These are phyloP conservation scores for Eruca vesicaria DNA, from an alignment of 441 rosid genomes.

Conservation along the genomic window DNA sequence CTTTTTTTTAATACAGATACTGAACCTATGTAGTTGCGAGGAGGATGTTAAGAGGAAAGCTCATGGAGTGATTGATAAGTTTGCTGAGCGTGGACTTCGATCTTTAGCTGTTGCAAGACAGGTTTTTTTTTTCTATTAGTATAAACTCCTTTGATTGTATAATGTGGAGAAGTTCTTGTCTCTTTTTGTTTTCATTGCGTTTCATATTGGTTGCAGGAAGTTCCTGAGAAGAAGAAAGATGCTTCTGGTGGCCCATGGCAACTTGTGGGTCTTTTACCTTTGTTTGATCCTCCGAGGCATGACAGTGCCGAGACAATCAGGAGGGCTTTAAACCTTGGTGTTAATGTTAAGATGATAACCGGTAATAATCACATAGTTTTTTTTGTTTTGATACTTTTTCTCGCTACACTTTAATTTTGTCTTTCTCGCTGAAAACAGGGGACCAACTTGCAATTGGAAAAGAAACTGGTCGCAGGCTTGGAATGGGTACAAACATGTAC, in stretches of 20 bases:
- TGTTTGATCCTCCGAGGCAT: conserved; percentile 94
- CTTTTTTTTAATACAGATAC: conserved; percentile 41
- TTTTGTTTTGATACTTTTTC: not conserved
- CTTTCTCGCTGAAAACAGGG: conserved; percentile 41
- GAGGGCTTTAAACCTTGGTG: conserved; percentile 86
- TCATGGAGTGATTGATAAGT: conserved; percentile 74
- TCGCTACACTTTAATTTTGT: not conserved
- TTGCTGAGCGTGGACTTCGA: conserved; percentile 87
- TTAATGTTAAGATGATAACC: conserved; percentile 90
- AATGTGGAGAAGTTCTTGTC: not conserved
- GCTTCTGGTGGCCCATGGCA: conserved; percentile 79
- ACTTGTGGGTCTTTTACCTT: conserved; percentile 71
- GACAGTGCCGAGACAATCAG: conserved; percentile 92
- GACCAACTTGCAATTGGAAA: conserved; percentile 91
- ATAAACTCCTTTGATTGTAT: not conserved
- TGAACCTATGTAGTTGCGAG: conserved; percentile 64
- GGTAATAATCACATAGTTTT: conserved; percentile 40
- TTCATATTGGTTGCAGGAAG: conserved; percentile 50
- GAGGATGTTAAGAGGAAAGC: conserved; percentile 71
- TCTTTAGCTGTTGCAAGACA: conserved; percentile 90
- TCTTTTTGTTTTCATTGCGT: not conserved
- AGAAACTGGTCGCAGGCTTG: conserved; percentile 92
- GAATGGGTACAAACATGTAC: conserved; percentile 96
- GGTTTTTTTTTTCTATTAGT: conserved; percentile 37
- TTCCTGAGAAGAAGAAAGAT: conserved; percentile 78